Conservation (phyloP, 2,329 filamentous ascomycete genomes). For the Gremmenia infestans region DNA sequence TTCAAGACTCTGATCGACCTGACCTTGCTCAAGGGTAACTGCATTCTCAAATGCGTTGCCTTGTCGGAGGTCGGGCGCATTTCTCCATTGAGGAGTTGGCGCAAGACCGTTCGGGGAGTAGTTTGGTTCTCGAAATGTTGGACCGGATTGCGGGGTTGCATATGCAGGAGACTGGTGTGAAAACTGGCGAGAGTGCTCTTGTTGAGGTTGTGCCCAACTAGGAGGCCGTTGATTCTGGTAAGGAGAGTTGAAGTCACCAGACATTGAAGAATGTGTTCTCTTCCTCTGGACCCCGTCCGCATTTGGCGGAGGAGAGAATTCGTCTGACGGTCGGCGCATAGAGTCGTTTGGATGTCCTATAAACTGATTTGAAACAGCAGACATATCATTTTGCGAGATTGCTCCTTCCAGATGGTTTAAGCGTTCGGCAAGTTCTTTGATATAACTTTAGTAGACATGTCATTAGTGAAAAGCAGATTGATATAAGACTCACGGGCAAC, state of each 20-base stretch:
- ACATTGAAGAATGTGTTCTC: constrained; percentile 43
- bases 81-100: constrained; percentile 28
- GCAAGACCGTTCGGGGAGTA: constrained; percentile 30
- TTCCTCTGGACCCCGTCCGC: constrained; percentile 37
- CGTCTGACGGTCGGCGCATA: constrained; percentile 41
- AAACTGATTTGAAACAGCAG: constrained; percentile 30
- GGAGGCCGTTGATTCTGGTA: constrained; percentile 33
- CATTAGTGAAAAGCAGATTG: constrained; percentile 14
- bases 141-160: constrained; percentile 12
- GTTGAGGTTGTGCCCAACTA: constrained; percentile 1
- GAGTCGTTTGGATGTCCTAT: constrained; percentile 34
- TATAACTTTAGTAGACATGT: constrained; percentile 54
- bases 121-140: constrained; percentile 23
- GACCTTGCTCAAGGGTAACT: constrained; percentile 22
- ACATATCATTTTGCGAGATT: constrained; percentile 52
- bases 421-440: constrained; percentile 84
- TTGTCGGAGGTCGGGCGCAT: constrained; percentile 27
- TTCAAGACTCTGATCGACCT: constrained; percentile 31
- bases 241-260: constrained; percentile 39
- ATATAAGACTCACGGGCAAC: not conserved
- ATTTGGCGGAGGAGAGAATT: constrained; percentile 47
- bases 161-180: constrained; percentile 13
- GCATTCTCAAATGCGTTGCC: constrained; percentile 25
- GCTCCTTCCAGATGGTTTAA: constrained; percentile 79
- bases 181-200: constrained; percentile 22